phyloP scores from a whole-genome alignment of 192 early-diverging fungal species.

The Blastocladiella britannica region DNA sequence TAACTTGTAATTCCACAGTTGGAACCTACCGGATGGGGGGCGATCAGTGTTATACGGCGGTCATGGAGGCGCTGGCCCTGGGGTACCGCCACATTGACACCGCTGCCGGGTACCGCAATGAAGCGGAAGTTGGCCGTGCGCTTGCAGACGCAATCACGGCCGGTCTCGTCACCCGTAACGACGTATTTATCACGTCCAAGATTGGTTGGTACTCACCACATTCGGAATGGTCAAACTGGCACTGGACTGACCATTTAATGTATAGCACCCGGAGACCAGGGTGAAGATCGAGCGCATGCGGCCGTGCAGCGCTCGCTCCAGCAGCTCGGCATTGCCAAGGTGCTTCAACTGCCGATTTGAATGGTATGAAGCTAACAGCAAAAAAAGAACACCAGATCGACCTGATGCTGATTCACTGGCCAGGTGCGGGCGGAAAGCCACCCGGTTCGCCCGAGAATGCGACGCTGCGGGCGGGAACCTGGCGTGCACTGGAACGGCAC shows the following conservation, averaged over 20 bases:
- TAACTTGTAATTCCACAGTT: too few relatives aligned
- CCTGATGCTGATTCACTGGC: neutral
- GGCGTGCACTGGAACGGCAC: neutral
- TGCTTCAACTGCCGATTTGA: too few relatives aligned
- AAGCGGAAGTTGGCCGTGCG: neutral
- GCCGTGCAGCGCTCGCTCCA: too few relatives aligned
- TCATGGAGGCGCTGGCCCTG: neutral
- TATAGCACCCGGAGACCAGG: too few relatives aligned
- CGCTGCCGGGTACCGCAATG: neutral
- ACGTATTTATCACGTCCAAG: neutral
- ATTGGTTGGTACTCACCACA: neutral
- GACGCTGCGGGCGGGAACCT: neutral
- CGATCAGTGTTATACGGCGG: neutral
- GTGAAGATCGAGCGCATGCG: too few relatives aligned
- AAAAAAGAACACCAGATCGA: too few relatives aligned
- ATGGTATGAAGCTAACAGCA: too few relatives aligned
- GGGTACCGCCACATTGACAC: slow-evolving; percentile 1
- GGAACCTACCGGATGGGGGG: neutral
- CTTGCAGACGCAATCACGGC: neutral
- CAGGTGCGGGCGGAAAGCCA: neutral
- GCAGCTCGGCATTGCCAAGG: too few relatives aligned
- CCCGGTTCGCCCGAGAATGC: neutral
- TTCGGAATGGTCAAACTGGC: too few relatives aligned
- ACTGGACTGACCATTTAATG: too few relatives aligned
- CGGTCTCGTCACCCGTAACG: neutral